phyloP scores from a whole-genome alignment of 352 stramenopile species.

The Globisporangium nodosum region DNA sequence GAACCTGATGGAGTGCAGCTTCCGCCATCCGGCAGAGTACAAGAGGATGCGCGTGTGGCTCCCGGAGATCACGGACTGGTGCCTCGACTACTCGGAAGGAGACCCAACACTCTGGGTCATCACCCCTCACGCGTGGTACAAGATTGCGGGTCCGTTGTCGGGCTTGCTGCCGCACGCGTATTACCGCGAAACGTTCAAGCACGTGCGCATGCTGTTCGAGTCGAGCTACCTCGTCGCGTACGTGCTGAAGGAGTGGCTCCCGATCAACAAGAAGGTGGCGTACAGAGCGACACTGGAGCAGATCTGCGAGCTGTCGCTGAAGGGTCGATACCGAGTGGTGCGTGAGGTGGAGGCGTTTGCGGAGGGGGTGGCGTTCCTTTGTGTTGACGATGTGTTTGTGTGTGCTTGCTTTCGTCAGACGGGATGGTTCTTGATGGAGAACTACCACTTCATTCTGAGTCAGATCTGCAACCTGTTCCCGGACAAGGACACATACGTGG shows the following conservation, averaged over 20 bases:
- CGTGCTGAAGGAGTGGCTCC: slow-evolving; percentile 80
- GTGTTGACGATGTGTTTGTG: slow-evolving; percentile 1
- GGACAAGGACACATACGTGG: slow-evolving; percentile 67
- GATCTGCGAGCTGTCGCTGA: slow-evolving; percentile 71
- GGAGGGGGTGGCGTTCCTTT: slow-evolving; percentile 3
- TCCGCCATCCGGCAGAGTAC: slow-evolving; percentile 61
- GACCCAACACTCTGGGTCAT: slow-evolving; percentile 84
- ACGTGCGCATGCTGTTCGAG: slow-evolving; percentile 75
- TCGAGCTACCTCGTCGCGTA: slow-evolving; percentile 81
- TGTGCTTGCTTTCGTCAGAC: slow-evolving; percentile 26
- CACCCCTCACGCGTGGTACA: slow-evolving; percentile 81
- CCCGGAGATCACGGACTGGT: slow-evolving; percentile 84
- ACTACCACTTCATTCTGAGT: slow-evolving; percentile 72
- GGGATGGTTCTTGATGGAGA: slow-evolving; percentile 80
- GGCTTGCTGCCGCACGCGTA: slow-evolving; percentile 63
- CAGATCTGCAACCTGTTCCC: slow-evolving; percentile 75
- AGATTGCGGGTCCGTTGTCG: slow-evolving; percentile 74
- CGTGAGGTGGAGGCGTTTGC: slow-evolving; percentile 7
- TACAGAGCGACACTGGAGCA: slow-evolving; percentile 81
- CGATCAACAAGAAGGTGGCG: slow-evolving; percentile 83
- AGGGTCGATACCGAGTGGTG: slow-evolving; percentile 72
- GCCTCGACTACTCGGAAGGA: slow-evolving; percentile 80
- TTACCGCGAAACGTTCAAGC: slow-evolving; percentile 70
- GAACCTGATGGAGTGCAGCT: slow-evolving; percentile 76
- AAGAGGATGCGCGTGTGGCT: slow-evolving; percentile 68